These are phyloP conservation scores for Suillus decipiens DNA, from an alignment of 768 basidiomycete species.

Conservation along the genomic window DNA sequence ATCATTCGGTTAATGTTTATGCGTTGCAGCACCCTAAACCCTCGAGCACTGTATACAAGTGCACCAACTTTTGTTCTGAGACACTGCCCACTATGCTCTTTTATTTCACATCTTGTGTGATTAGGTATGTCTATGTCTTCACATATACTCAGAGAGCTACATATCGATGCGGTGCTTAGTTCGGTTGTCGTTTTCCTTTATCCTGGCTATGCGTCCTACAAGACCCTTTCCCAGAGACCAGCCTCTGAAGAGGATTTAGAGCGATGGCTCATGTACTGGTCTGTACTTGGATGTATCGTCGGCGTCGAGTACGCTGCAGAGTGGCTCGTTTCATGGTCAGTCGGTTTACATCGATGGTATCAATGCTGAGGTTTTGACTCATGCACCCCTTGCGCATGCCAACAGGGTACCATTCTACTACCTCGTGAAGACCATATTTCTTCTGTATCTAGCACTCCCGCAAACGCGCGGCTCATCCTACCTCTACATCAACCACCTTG, in stretches of 20 bases:
- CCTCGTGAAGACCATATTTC: constrained; percentile 76
- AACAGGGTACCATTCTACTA: constrained; percentile 85
- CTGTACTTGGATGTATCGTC: constrained; percentile 81
- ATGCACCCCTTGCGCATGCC: not conserved
- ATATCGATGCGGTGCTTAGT: constrained; percentile 35
- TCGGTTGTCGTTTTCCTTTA: constrained; percentile 83
- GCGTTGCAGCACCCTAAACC: not conserved
- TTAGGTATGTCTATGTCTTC: constrained; percentile 37
- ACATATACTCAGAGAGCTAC: constrained; percentile 31
- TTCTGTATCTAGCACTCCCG: constrained; percentile 88
- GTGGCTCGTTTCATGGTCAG: constrained; percentile 86
- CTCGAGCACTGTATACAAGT: not conserved
- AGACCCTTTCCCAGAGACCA: constrained; percentile 85
- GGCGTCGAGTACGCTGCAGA: constrained; percentile 83
- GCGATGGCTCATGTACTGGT: constrained; percentile 98
- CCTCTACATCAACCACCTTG: constrained; percentile 77
- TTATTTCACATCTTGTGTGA: constrained; percentile 42
- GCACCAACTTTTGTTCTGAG: constrained; percentile 4
- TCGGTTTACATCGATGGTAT: constrained; percentile 14
- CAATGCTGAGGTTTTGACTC: not conserved
- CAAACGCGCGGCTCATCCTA: constrained; percentile 88
- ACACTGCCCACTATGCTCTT: constrained; percentile 37
- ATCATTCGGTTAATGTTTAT: constrained; percentile 17
- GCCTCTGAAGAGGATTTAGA: constrained; percentile 85
- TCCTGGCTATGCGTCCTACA: constrained; percentile 96